A percentile compares a stretch with the other conserved stretches of the same genome.
Evolutionary conservation across 108 stramenopile genomes (phyloP).

Genomic region (Fragilaria crotonensis): DNA sequence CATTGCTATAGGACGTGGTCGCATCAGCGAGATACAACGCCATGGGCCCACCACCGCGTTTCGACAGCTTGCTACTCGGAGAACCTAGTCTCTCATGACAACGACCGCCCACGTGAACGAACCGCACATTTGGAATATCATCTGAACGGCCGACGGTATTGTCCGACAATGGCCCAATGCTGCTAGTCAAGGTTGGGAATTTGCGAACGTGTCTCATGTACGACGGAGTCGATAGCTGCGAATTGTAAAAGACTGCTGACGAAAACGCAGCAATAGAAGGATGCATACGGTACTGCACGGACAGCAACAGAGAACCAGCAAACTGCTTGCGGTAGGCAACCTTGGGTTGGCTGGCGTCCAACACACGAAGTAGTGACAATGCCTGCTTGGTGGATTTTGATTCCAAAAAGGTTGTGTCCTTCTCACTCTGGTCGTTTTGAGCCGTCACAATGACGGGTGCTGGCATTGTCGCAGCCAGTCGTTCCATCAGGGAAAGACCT

Average conservation of each 20-base stretch:
- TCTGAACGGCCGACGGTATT: constrained; percentile 13
- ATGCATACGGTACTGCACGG: constrained; percentile 94
- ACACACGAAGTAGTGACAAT: constrained; percentile 27
- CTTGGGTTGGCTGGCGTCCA: constrained; percentile 3
- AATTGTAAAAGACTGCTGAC: constrained; percentile 80
- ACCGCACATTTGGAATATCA: constrained; percentile 36
- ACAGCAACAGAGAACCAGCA: constrained; percentile 83
- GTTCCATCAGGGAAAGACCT: constrained; percentile 74
- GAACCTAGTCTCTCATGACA: constrained; percentile 55
- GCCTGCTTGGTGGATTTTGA: constrained; percentile 64
- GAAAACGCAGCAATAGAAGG: constrained; percentile 93
- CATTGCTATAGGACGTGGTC: constrained; percentile 56
- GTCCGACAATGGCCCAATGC: constrained; percentile 29
- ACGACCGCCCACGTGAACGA: constrained; percentile 62
- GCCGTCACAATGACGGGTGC: constrained; percentile 60
- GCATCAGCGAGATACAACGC: constrained; percentile 1
- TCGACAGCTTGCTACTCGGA: constrained; percentile 6
- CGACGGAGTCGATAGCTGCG: constrained; percentile 56
- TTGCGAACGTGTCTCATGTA: constrained; percentile 34
- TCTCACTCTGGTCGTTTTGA: constrained; percentile 41
- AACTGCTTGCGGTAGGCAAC: constrained; percentile 67
- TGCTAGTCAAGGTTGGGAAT: constrained; percentile 36
- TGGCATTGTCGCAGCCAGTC: constrained; percentile 56
- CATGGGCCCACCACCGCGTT: neutral
- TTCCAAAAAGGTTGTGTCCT: constrained; percentile 49